Conservation (phyloP, 1,284 basidiomycete species). For the Malassezia furfur region DNA sequence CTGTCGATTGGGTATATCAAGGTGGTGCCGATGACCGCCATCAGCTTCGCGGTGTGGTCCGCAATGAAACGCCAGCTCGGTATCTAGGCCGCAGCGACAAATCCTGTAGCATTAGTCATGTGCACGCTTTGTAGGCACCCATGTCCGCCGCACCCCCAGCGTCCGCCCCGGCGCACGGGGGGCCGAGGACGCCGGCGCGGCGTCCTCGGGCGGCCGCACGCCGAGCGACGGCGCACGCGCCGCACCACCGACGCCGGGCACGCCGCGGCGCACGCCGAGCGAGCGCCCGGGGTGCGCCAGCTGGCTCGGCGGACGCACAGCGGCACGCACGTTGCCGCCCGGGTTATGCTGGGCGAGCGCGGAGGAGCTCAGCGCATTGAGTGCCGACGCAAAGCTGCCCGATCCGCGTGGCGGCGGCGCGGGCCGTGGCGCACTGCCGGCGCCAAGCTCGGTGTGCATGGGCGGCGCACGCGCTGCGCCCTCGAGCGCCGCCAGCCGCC, state of each 20-base stretch:
- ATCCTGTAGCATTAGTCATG: neutral
- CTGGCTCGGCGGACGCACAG: neutral
- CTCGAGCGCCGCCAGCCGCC: neutral
- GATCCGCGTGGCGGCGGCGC: neutral
- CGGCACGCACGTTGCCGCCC: neutral
- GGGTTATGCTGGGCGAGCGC: neutral
- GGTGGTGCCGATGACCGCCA: conserved; percentile 82
- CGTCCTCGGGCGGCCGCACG: too few relatives aligned
- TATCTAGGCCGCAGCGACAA: conserved; percentile 12
- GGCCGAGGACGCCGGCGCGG: neutral
- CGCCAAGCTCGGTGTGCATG: neutral
- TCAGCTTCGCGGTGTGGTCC: conserved; percentile 45
- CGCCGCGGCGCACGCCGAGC: neutral
- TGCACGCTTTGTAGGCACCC: neutral
- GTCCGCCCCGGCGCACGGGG: neutral
- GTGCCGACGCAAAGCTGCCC: conserved; percentile 6
- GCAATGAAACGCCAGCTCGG: conserved; percentile 46
- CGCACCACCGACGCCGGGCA: neutral
- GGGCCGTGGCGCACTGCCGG: neutral
- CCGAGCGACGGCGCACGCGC: too few relatives aligned
- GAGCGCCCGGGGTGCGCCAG: neutral
- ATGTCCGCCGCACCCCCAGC: neutral
- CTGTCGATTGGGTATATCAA: conserved; percentile 88
- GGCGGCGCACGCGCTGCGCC: neutral
- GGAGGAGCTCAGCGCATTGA: conserved; percentile 1